Evolutionary conservation across 2,329 filamentous ascomycete species (phyloP).

Genomic region (Colletotrichum australisinense): DNA sequence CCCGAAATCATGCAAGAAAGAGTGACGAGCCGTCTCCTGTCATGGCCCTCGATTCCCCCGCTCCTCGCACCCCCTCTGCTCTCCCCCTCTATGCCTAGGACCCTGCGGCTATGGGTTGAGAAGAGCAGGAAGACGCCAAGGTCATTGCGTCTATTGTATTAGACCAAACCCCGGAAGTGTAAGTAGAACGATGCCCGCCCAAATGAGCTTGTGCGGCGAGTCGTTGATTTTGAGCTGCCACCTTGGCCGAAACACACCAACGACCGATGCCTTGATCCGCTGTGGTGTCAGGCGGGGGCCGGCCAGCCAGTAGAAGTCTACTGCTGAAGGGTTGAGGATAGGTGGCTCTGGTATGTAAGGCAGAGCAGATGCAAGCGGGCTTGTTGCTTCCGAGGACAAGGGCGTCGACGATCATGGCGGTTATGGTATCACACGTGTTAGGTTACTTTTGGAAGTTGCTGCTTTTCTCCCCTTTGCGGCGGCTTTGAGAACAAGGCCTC

Average conservation of each 20-base stretch:
- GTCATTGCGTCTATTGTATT: conserved; percentile 1
- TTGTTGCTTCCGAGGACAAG: not conserved
- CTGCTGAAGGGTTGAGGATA: not conserved
- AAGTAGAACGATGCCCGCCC: not conserved
- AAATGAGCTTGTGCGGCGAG: not conserved
- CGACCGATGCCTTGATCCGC: not conserved
- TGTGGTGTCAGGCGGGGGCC: not conserved
- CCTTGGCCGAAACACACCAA: not conserved
- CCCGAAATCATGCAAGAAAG: not conserved
- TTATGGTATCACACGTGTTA: not conserved
- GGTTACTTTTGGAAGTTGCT: not conserved
- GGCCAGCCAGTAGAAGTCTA: not conserved
- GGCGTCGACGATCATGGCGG: not conserved
- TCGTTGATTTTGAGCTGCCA: conserved; percentile 16
- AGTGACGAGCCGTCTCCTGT: not conserved
- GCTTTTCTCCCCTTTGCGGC: too few species aligned
- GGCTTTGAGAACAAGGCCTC: not conserved
- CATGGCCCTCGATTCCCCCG: not conserved
- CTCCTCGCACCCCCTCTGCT: not conserved
- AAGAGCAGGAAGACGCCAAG: not conserved
- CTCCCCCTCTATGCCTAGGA: too few species aligned
- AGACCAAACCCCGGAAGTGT: not conserved
- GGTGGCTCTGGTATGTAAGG: too few species aligned
- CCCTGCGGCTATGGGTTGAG: not conserved
- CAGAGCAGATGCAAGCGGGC: not conserved